Evolutionary conservation across 2,329 filamentous ascomycete species (phyloP).

Genomic region (Metarhizium album): DNA sequence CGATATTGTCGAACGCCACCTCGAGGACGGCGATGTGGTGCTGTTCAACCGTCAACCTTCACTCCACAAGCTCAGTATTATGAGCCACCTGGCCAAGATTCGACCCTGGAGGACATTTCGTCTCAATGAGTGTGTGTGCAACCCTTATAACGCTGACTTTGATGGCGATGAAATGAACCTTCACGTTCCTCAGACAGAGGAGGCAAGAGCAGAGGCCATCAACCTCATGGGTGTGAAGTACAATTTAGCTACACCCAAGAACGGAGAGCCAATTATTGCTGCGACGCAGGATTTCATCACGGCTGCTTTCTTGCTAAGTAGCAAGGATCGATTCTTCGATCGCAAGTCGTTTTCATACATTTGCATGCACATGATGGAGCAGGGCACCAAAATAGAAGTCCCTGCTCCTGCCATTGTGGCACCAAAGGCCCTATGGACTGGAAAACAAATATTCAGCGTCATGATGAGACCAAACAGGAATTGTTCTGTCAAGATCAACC

Average conservation of each 20-base stretch:
- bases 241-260: constrained; percentile 91
- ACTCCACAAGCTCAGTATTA: constrained; percentile 96
- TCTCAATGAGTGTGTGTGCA: constrained; percentile 95
- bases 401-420: constrained; percentile 81
- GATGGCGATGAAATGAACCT: constrained; percentile 99
- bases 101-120: constrained; percentile 93
- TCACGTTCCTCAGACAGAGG: constrained; percentile 95
- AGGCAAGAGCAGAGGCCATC: constrained; percentile 88
- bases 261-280: constrained; percentile 94
- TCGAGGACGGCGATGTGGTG: constrained; percentile 91
- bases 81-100: constrained; percentile 88
- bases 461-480: constrained; percentile 79
- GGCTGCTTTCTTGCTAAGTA: constrained; percentile 79
- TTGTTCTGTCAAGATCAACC: constrained; percentile 76
- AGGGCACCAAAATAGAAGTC: constrained; percentile 65
- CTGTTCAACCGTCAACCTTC: constrained; percentile 98
- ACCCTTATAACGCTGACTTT: constrained; percentile 97
- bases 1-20: constrained; percentile 85
- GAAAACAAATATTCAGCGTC: constrained; percentile 91
- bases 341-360: constrained; percentile 80
- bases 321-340: constrained; percentile 88
- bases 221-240: constrained; percentile 97
- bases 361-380: constrained; percentile 88
- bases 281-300: constrained; percentile 99
- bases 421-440: constrained; percentile 83